phyloP scores from a whole-genome alignment of 441 rosid species.

The Jatropha multifida region DNA sequence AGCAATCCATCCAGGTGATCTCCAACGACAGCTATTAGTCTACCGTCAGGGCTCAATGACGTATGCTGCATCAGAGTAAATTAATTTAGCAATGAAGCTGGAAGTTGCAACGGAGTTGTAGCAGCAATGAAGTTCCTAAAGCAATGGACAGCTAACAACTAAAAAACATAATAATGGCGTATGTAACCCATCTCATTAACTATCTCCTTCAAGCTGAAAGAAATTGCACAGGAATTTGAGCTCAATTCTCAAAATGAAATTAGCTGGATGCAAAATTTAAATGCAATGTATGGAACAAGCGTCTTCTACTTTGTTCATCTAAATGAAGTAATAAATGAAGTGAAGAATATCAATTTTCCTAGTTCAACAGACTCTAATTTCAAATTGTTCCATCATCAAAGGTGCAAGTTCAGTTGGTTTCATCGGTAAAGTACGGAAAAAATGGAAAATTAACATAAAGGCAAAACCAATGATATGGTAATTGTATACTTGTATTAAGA shows the following conservation, averaged over 20 bases:
- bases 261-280: not conserved
- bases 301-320: not conserved
- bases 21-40: conserved; percentile 67
- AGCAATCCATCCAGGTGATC: conserved; percentile 70
- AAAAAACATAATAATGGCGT: not conserved
- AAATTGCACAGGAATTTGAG: not conserved
- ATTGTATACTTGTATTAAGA: not conserved
- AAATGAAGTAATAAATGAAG: not conserved
- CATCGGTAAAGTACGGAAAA: not conserved
- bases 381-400: not conserved
- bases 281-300: too few relatives aligned
- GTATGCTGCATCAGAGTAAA: conserved; percentile 62
- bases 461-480: not conserved
- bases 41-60: conserved; percentile 76
- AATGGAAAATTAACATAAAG: not conserved
- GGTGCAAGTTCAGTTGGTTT: not conserved
- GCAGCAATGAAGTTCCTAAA: not conserved
- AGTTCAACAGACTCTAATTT: not conserved
- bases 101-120: not conserved
- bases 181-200: not conserved
- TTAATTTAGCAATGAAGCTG: not conserved
- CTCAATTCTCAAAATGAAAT: not conserved
- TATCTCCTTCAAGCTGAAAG: not conserved
- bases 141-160: not conserved
- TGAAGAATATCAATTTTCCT: not conserved